phyloP scores from a whole-genome alignment of 352 stramenopile genomes.

The Phytophthora sojae region DNA sequence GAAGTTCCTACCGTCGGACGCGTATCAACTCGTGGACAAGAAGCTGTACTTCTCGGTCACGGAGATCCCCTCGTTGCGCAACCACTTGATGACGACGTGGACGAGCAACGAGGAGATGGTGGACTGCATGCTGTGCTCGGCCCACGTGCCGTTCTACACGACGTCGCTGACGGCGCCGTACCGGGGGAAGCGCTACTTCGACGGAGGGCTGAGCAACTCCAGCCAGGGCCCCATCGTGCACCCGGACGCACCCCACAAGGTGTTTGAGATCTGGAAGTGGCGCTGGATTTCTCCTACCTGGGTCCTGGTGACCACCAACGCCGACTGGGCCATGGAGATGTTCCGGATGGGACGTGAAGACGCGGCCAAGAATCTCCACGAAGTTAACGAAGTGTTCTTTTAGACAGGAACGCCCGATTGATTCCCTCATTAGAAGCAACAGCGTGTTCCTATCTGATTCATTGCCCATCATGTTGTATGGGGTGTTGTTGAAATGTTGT shows the following conservation, averaged over 20 bases:
- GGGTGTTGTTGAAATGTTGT: background rate
- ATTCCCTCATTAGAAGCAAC: background rate
- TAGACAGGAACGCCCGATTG: slow-evolving; percentile 7
- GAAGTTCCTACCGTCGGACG: slow-evolving; percentile 63
- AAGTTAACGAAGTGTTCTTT: slow-evolving; percentile 74
- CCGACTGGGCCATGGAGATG: slow-evolving; percentile 75
- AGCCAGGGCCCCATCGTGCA: slow-evolving; percentile 69
- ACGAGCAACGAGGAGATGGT: slow-evolving; percentile 85
- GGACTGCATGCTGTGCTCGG: slow-evolving; percentile 82
- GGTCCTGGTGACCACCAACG: slow-evolving; percentile 79
- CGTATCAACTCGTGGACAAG: slow-evolving; percentile 67
- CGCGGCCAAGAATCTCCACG: slow-evolving; percentile 67
- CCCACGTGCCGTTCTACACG: slow-evolving; percentile 79
- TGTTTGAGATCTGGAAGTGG: slow-evolving; percentile 89
- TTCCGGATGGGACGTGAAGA: slow-evolving; percentile 85
- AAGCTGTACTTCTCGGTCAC: slow-evolving; percentile 86
- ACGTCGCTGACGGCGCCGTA: slow-evolving; percentile 67
- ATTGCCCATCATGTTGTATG: background rate
- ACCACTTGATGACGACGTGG: slow-evolving; percentile 79
- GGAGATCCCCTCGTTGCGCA: slow-evolving; percentile 66
- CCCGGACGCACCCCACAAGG: slow-evolving; percentile 65
- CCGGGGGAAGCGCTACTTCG: slow-evolving; percentile 76
- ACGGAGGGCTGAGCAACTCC: slow-evolving; percentile 67
- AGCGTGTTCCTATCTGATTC: background rate
- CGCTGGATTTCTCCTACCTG: slow-evolving; percentile 80